Evolutionary conservation across 345 rosid species (phyloP).

Genomic region (Gossypioides kirkii): DNA sequence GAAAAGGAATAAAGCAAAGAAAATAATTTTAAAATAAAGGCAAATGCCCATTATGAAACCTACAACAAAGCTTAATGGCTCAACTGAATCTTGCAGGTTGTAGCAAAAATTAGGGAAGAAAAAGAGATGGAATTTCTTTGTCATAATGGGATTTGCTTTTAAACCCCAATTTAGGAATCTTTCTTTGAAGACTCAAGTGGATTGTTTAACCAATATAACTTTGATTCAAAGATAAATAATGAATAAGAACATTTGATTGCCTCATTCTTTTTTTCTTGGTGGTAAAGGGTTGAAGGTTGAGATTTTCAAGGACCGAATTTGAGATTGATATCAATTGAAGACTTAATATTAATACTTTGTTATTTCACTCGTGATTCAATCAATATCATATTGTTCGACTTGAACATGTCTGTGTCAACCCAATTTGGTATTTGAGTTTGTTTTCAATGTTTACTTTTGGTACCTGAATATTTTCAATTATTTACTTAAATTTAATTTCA

Average conservation of each 20-base stretch:
- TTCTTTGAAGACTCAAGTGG: constrained; percentile 10
- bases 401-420: no score
- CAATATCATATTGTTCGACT: no score
- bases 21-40: background rate
- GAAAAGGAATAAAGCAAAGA: constrained; percentile 32
- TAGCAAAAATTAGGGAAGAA: constrained; percentile 15
- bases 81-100: background rate
- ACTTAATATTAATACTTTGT: no score
- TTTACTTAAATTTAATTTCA: no score
- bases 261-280: background rate
- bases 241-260: constrained; percentile 11
- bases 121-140: constrained; percentile 32
- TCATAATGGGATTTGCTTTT: constrained; percentile 28
- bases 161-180: constrained; percentile 19
- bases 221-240: constrained; percentile 34
- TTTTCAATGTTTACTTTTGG: no score
- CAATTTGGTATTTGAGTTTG: no score
- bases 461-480: no score
- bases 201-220: constrained; percentile 20
- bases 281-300: rapidly evolving
- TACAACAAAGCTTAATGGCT: constrained; percentile 19
- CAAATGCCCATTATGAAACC: constrained; percentile 31
- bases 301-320: no score
- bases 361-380: no score
- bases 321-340: no score